phyloP scores from a whole-genome alignment of 192 early-diverging fungal species.

The Coemansia pectinata region DNA sequence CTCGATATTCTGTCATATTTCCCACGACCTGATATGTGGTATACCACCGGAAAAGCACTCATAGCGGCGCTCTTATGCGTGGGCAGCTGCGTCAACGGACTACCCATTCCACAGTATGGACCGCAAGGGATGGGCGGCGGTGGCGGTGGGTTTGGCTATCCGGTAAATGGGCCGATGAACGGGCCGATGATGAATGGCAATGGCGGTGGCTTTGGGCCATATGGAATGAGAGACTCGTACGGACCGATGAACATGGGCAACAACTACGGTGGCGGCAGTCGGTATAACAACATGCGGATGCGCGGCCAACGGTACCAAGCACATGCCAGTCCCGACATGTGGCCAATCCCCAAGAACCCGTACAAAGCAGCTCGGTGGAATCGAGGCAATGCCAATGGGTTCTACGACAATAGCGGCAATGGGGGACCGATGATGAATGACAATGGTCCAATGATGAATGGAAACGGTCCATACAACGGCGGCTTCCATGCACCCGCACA shows the following conservation, averaged over 20 bases:
- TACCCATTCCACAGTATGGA: constrained; percentile 33
- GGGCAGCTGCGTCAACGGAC: not conserved
- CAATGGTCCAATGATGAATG: constrained; percentile 9
- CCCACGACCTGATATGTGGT: constrained; percentile 8
- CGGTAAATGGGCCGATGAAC: constrained; percentile 15
- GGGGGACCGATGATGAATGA: constrained; percentile 17
- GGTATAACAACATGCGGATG: constrained; percentile 18
- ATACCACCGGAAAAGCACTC: not conserved
- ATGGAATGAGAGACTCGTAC: constrained; percentile 20
- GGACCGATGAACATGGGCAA: constrained; percentile 36
- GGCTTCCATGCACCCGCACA: constrained; percentile 13
- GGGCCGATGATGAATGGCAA: constrained; percentile 19
- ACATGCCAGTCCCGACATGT: constrained; percentile 36
- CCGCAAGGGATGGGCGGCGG: constrained; percentile 36
- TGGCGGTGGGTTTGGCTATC: constrained; percentile 22
- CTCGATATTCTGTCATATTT: not conserved
- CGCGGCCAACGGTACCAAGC: constrained; percentile 46
- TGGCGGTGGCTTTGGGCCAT: constrained; percentile 8
- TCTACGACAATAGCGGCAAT: constrained; percentile 8
- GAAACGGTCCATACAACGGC: constrained; percentile 11
- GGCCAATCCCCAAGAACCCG: constrained; percentile 44
- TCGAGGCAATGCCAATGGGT: constrained; percentile 10
- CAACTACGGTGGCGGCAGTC: constrained; percentile 3
- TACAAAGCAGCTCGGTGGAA: constrained; percentile 32
- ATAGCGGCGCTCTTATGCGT: constrained; percentile 8